Evolutionary conservation across 2,329 filamentous ascomycete species (phyloP).

Genomic region (Clonostachys rhizophaga): DNA sequence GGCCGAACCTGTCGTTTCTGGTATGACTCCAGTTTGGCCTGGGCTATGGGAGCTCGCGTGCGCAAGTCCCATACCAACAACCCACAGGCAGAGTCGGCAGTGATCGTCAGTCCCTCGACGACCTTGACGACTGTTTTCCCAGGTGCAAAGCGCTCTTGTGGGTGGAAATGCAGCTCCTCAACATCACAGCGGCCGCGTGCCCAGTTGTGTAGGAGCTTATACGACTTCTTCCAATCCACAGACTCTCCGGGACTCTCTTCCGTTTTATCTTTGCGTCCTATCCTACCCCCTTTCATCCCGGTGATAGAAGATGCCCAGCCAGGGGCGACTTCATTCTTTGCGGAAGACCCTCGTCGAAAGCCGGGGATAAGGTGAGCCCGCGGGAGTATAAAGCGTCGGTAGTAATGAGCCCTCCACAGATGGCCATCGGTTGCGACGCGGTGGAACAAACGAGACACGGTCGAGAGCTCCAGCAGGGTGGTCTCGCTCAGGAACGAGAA

Average conservation of each 20-base stretch:
- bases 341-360: conserved; percentile 27
- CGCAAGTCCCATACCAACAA: conserved; percentile 76
- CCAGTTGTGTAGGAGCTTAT: conserved; percentile 90
- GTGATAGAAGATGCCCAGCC: background rate
- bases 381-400: conserved; percentile 79
- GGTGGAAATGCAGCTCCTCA: conserved; percentile 63
- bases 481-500: conserved; percentile 69
- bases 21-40: conserved; percentile 23
- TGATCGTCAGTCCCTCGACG: conserved; percentile 71
- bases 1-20: conserved; percentile 30
- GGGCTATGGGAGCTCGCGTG: conserved; percentile 55
- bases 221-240: conserved; percentile 83
- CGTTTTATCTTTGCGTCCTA: conserved; percentile 34
- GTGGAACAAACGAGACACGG: conserved; percentile 72
- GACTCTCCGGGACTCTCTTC: conserved; percentile 29
- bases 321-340: background rate
- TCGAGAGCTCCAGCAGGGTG: conserved; percentile 57
- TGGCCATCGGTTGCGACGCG: conserved; percentile 75
- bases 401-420: conserved; percentile 88
- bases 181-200: conserved; percentile 75
- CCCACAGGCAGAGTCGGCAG: conserved; percentile 64
- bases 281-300: background rate
- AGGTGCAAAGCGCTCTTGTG: background rate
- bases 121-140: conserved; percentile 71
- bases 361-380: conserved; percentile 73